Conservation (phyloP, 2,329 filamentous ascomycete genomes). For the Hansfordia pulvinata region DNA sequence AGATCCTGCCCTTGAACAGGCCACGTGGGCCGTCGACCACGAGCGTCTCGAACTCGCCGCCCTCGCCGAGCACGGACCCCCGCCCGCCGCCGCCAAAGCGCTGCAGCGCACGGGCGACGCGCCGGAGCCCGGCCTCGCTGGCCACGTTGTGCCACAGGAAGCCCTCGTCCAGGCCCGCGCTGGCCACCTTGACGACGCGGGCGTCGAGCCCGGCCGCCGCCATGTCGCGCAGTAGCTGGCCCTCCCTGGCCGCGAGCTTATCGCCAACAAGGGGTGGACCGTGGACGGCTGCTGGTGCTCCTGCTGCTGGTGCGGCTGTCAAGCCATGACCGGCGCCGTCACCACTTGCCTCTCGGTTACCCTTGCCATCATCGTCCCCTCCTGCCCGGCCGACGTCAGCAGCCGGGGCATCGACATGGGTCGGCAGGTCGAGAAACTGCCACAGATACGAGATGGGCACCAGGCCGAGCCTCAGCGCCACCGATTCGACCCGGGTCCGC, state of each 20-base stretch:
- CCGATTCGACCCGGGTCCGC: conserved; percentile 85
- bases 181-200: conserved; percentile 90
- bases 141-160: conserved; percentile 76
- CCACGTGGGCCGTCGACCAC: conserved; percentile 64
- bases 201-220: conserved; percentile 62
- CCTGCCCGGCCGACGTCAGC: conserved; percentile 10
- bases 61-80: conserved; percentile 75
- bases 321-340: conserved; percentile 1
- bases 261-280: no score
- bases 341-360: no score
- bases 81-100: conserved; percentile 52
- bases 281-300: not conserved
- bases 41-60: conserved; percentile 91
- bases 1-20: conserved; percentile 61
- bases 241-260: no score
- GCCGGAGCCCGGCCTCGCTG: conserved; percentile 29
- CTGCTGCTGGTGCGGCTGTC: conserved; percentile 16
- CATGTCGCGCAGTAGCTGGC: conserved; percentile 70
- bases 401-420: conserved; percentile 15
- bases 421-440: conserved; percentile 70
- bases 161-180: conserved; percentile 68
- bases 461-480: conserved; percentile 73
- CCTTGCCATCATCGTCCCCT: conserved; percentile 10
- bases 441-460: conserved; percentile 78
- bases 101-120: conserved; percentile 38